phyloP scores from a whole-genome alignment of 1,139 yeast genomes.

The Yamadazyma mexicana region DNA sequence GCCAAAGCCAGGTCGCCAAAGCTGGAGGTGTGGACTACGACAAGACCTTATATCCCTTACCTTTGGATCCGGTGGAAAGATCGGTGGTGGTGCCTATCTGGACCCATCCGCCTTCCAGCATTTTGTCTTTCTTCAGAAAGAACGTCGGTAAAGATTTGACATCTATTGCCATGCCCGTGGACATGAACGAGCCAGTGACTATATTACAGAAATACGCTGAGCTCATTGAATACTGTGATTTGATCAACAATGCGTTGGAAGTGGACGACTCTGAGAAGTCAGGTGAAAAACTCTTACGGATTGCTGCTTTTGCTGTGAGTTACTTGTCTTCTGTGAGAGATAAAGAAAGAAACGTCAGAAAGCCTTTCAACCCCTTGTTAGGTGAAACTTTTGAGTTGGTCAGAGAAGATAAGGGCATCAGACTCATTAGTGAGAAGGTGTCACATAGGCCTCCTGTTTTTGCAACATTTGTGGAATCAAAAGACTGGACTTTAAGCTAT shows the following conservation, averaged over 20 bases:
- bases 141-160: conserved; percentile 91
- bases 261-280: conserved; percentile 33
- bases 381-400: conserved; percentile 89
- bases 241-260: conserved; percentile 62
- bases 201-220: conserved; percentile 80
- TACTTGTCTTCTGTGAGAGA: conserved; percentile 68
- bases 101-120: conserved; percentile 73
- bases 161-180: conserved; percentile 90
- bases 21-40: conserved; percentile 22
- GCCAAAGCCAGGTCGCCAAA: conserved; percentile 1
- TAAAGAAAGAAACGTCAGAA: conserved; percentile 74
- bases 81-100: conserved; percentile 63
- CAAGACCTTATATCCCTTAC: conserved; percentile 62
- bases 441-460: conserved; percentile 79
- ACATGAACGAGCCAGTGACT: conserved; percentile 87
- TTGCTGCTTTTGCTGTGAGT: conserved; percentile 84
- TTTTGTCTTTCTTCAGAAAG: conserved; percentile 76
- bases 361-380: conserved; percentile 88
- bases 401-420: conserved; percentile 69
- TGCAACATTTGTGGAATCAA: conserved; percentile 75
- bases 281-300: conserved; percentile 62
- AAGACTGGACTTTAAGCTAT: conserved; percentile 73
- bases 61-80: conserved; percentile 50
- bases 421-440: conserved; percentile 78
- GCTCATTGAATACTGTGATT: conserved; percentile 68